These are phyloP conservation scores for Penicillium samsonianum DNA, from an alignment of 495 filamentous ascomycete species.

Conservation along the genomic window DNA sequence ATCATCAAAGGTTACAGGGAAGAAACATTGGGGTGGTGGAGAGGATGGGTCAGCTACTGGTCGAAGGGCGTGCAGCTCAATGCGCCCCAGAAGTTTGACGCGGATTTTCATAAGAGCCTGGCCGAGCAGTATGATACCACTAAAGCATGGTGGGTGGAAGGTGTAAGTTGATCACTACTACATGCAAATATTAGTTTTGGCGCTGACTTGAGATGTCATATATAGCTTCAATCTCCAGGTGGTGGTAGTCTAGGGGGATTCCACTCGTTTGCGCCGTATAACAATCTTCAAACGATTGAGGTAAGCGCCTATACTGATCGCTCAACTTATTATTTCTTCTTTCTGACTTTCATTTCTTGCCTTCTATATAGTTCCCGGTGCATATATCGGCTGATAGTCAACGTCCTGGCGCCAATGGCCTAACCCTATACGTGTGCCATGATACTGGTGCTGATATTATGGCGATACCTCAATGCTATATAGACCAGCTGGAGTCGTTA, in stretches of 20 bases:
- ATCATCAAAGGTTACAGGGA: constrained; percentile 4
- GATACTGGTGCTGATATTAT: constrained; percentile 8
- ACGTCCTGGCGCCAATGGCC: too few species aligned
- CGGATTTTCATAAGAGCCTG: background rate
- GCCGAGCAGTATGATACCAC: background rate
- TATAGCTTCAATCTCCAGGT: background rate
- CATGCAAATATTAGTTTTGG: background rate
- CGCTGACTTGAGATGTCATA: background rate
- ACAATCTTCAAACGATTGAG: background rate
- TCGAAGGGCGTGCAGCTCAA: background rate
- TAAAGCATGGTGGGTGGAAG: constrained; percentile 4
- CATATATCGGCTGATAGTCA: background rate
- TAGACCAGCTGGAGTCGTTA: background rate
- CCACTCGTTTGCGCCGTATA: background rate
- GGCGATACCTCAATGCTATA: background rate
- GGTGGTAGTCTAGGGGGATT: background rate
- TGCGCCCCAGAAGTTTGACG: background rate
- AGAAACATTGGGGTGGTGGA: background rate
- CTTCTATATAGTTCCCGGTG: background rate
- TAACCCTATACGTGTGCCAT: background rate
- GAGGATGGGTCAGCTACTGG: constrained; percentile 12
- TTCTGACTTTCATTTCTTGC: background rate
- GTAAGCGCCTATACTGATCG: background rate
- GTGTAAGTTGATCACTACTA: constrained; percentile 1
- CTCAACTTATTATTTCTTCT: background rate